Conservation (phyloP, 2,329 filamentous ascomycete genomes). For the Cladosporium sp. region DNA sequence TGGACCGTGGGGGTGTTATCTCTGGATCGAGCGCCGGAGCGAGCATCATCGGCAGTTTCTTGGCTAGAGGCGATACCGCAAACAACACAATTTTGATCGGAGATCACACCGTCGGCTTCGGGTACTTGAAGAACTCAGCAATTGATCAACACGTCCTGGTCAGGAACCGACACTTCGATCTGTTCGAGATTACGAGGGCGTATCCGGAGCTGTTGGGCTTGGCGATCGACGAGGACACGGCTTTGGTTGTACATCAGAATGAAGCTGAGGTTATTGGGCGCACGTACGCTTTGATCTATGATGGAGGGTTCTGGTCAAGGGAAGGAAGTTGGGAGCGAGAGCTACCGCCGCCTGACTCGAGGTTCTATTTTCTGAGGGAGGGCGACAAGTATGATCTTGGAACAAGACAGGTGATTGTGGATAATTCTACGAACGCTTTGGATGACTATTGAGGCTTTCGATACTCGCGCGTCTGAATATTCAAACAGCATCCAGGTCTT, state of each 20-base stretch:
- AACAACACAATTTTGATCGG: constrained; percentile 28
- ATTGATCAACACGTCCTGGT: constrained; percentile 29
- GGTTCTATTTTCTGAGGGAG: constrained; percentile 26
- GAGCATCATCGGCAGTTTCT: constrained; percentile 26
- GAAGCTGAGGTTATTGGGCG: constrained; percentile 24
- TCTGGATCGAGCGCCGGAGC: constrained; percentile 26
- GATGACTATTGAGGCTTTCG: constrained; percentile 7
- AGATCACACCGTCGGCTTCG: constrained; percentile 27
- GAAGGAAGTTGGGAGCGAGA: constrained; percentile 25
- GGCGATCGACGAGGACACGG: constrained; percentile 26
- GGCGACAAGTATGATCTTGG: constrained; percentile 26
- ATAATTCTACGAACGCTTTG: neutral
- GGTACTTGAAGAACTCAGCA: constrained; percentile 26
- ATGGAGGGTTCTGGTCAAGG: constrained; percentile 26
- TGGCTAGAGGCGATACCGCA: constrained; percentile 27
- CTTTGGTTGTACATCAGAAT: constrained; percentile 25
- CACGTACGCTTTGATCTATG: constrained; percentile 26
- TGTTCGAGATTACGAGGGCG: constrained; percentile 24
- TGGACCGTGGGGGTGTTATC: constrained; percentile 28
- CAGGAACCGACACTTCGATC: constrained; percentile 27
- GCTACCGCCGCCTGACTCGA: constrained; percentile 20
- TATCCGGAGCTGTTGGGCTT: constrained; percentile 26
- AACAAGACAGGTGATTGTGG: constrained; percentile 21
- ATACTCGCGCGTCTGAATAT: too few species aligned
- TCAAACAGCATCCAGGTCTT: too few species aligned